Percentiles rank a stretch among this genome's conserved stretches.
phyloP scores from a whole-genome alignment of 1,284 basidiomycete genomes.

The Rhodotorula sp. region DNA sequence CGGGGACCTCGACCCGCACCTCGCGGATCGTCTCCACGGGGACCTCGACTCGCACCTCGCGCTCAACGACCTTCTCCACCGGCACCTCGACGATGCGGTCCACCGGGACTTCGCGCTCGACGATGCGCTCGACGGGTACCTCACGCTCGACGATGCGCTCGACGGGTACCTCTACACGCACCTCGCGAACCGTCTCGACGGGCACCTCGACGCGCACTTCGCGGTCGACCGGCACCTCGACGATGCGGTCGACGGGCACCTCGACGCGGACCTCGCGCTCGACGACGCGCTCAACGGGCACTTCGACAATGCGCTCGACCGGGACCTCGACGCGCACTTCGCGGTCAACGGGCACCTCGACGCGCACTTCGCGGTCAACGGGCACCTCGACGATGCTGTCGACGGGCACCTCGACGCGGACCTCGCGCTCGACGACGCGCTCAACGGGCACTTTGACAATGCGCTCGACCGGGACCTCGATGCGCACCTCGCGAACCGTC shows the following conservation, averaged over 20 bases:
- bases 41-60: constrained; percentile 17
- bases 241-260: constrained; percentile 17
- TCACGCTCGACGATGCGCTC: constrained; percentile 48
- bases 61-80: constrained; percentile 11
- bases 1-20: constrained; percentile 14
- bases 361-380: neutral
- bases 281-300: constrained; percentile 16
- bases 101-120: no score
- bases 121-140: constrained; percentile 47
- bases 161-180: constrained; percentile 55
- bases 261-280: constrained; percentile 3
- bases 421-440: constrained; percentile 11
- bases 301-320: constrained; percentile 44
- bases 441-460: constrained; percentile 45
- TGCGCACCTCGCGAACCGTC: constrained; percentile 45
- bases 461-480: constrained; percentile 11
- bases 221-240: constrained; percentile 15
- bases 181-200: constrained; percentile 47
- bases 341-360: constrained; percentile 58
- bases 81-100: constrained; percentile 42
- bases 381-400: neutral
- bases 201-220: no score
- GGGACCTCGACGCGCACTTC: neutral
- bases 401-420: constrained; percentile 37
- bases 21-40: constrained; percentile 14